Conservation (phyloP, 202 grass and related monocot species). For the Bolboschoenoplectus hybrid region DNA sequence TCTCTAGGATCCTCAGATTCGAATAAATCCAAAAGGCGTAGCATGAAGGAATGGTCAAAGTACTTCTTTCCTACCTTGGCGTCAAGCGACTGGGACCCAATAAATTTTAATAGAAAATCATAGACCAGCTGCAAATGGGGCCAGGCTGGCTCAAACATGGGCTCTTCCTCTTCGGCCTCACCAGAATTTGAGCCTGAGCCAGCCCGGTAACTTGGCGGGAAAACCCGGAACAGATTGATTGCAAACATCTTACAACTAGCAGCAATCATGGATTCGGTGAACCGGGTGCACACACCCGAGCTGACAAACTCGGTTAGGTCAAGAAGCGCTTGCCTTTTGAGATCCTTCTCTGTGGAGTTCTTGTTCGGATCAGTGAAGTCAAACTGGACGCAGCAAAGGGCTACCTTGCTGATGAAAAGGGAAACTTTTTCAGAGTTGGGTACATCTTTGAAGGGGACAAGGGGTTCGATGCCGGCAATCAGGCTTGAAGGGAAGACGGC, state of each 20-base stretch:
- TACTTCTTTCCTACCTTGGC: constrained; percentile 92
- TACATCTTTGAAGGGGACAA: constrained; percentile 88
- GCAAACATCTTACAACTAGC: constrained; percentile 81
- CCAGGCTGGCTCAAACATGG: constrained; percentile 89
- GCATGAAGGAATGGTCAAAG: constrained; percentile 90
- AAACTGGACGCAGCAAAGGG: constrained; percentile 74
- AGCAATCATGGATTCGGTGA: constrained; percentile 64
- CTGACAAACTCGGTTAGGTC: constrained; percentile 80
- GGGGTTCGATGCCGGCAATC: constrained; percentile 82
- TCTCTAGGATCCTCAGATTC: constrained; percentile 94
- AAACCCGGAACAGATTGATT: constrained; percentile 75
- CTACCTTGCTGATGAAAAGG: constrained; percentile 86
- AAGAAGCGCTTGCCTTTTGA: constrained; percentile 81
- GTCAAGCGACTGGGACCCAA: constrained; percentile 77
- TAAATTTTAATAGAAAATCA: constrained; percentile 90
- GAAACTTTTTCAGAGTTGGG: constrained; percentile 72
- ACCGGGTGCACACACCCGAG: constrained; percentile 47
- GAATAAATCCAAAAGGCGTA: constrained; percentile 78
- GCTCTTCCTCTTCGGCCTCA: constrained; percentile 90
- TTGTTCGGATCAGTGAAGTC: constrained; percentile 89
- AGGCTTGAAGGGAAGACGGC: constrained; percentile 91
- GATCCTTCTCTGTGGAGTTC: constrained; percentile 77
- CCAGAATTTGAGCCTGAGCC: constrained; percentile 54
- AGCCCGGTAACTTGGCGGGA: constrained; percentile 70
- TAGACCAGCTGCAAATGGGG: constrained; percentile 91